Evolutionary conservation across 2,329 filamentous ascomycete genomes (phyloP).

Genomic region (Penicillium sp.): DNA sequence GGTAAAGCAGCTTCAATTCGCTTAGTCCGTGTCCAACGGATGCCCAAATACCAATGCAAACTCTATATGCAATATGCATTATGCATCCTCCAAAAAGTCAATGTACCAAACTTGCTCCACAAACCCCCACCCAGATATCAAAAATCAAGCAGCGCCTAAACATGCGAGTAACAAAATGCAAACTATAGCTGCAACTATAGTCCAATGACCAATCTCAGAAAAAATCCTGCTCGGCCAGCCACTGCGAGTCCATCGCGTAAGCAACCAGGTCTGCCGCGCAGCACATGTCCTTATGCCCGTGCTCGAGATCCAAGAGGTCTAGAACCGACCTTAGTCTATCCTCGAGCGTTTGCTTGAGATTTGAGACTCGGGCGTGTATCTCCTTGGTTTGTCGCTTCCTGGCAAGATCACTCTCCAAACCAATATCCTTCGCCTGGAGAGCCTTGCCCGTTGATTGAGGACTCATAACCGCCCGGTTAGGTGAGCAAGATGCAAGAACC

Average conservation of each 20-base stretch:
- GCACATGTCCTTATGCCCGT: constrained; percentile 44
- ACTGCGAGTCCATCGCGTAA: constrained; percentile 46
- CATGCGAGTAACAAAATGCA: background rate
- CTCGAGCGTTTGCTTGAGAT: constrained; percentile 34
- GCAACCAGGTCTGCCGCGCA: constrained; percentile 48
- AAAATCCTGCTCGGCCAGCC: constrained; percentile 44
- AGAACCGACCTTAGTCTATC: constrained; percentile 36
- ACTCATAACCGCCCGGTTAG: constrained; percentile 29
- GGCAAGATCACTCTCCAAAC: background rate
- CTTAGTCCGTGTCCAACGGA: background rate
- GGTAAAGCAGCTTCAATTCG: too few species aligned
- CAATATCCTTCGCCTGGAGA: constrained; percentile 5
- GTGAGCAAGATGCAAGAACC: constrained; percentile 37
- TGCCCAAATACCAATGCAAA: background rate
- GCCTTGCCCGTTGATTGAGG: constrained; percentile 10
- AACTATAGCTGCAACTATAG: background rate
- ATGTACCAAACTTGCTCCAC: background rate
- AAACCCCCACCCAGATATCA: background rate
- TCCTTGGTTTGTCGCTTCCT: constrained; percentile 16
- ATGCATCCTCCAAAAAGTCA: too few species aligned
- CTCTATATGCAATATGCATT: background rate
- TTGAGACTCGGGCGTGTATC: constrained; percentile 20
- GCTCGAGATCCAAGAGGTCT: constrained; percentile 40
- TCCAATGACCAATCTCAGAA: constrained; percentile 23
- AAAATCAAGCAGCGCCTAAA: background rate